Percentiles rank a stretch among this genome's conserved stretches.
Evolutionary conservation across 208 protist species (phyloP).

Genomic region (Crithidia acanthocephali): DNA sequence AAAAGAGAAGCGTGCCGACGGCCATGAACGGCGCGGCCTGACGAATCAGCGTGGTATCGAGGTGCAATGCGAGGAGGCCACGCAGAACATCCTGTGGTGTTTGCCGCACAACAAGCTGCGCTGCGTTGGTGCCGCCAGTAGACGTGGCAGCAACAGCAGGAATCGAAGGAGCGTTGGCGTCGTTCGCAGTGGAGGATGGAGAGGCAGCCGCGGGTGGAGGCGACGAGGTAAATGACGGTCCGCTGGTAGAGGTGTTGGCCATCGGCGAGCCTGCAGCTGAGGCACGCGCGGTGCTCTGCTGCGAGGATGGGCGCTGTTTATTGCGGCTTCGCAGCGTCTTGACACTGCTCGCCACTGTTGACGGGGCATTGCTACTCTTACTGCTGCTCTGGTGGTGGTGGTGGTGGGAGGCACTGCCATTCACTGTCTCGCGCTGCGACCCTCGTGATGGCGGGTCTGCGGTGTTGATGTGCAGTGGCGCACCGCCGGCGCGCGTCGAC

Average conservation of each 20-base stretch:
- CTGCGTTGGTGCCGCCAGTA: background rate
- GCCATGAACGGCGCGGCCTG: slow-evolving; percentile 31
- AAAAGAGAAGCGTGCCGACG: slow-evolving; percentile 16
- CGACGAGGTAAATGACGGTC: background rate
- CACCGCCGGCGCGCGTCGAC: background rate
- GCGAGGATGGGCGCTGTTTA: background rate
- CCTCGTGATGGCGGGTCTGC: background rate
- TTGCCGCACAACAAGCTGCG: background rate
- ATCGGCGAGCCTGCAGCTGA: background rate
- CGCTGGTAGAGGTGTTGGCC: background rate
- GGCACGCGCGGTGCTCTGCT: background rate
- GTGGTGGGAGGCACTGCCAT: background rate
- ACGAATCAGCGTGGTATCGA: slow-evolving; percentile 21
- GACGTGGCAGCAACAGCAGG: background rate
- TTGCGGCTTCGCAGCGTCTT: slow-evolving; percentile 11
- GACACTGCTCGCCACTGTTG: background rate
- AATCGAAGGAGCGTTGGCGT: background rate
- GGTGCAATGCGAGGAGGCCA: background rate
- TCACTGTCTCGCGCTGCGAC: background rate
- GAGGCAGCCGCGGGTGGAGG: background rate
- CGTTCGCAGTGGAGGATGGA: no score
- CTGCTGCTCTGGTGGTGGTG: background rate
- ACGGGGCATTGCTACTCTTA: background rate
- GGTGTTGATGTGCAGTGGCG: background rate
- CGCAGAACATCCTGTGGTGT: background rate